Evolutionary conservation across 768 basidiomycete genomes (phyloP).

Genomic region (Fistulinella prunicolor): DNA sequence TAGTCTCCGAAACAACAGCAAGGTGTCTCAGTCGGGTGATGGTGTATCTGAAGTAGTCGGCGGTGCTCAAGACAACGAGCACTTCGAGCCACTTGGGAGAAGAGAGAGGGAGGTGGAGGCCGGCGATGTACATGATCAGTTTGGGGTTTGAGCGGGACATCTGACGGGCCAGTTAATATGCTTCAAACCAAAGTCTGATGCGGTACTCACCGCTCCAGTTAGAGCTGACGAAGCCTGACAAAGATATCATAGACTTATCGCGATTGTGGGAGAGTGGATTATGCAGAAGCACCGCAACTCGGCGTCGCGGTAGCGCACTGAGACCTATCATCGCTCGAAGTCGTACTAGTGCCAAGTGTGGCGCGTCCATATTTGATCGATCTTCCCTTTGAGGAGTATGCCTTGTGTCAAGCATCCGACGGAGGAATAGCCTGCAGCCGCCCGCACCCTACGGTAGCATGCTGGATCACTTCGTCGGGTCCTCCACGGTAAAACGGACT

Average conservation of each 20-base stretch:
- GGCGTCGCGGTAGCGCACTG: too few relatives aligned
- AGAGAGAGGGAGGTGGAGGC: constrained; percentile 8
- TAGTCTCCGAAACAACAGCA: constrained; percentile 1
- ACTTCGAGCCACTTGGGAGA: constrained; percentile 10
- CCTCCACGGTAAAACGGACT: too few relatives aligned
- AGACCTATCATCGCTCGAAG: too few relatives aligned
- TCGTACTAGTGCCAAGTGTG: too few relatives aligned
- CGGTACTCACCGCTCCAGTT: constrained; percentile 3
- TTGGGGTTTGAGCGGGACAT: neutral
- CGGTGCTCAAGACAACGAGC: constrained; percentile 14
- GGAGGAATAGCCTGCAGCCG: too few relatives aligned
- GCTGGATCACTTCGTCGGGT: too few relatives aligned
- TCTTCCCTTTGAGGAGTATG: too few relatives aligned
- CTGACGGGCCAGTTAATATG: neutral
- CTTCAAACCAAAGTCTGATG: neutral
- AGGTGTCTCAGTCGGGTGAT: neutral
- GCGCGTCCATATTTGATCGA: too few relatives aligned
- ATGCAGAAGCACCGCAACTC: too few relatives aligned
- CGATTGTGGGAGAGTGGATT: too few relatives aligned
- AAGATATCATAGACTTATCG: neutral
- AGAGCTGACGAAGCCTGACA: neutral
- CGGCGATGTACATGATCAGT: constrained; percentile 15
- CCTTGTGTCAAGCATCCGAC: too few relatives aligned
- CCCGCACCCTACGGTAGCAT: too few relatives aligned
- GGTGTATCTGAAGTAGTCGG: constrained; percentile 1